Evolutionary conservation across 768 basidiomycete genomes (phyloP).

Genomic region (Phallus indusiatus): DNA sequence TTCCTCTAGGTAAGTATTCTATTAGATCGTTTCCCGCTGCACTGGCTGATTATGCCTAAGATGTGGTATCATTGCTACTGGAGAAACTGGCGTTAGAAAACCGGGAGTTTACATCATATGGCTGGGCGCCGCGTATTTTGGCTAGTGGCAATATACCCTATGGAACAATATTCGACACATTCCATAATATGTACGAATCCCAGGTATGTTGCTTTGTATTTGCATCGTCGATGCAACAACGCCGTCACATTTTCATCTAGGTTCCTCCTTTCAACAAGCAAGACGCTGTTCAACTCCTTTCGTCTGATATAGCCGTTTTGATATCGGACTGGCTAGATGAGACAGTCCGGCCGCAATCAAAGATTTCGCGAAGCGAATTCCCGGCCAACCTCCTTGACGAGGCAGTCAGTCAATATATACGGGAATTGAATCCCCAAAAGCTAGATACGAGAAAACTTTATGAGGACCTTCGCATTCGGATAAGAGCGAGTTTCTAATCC

Average conservation of each 20-base stretch:
- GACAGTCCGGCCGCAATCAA: conserved; percentile 64
- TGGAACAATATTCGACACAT: conserved; percentile 74
- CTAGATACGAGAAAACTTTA: conserved; percentile 55
- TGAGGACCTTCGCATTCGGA: conserved; percentile 60
- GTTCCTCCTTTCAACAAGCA: conserved; percentile 80
- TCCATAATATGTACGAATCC: conserved; percentile 82
- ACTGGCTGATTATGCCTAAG: conserved; percentile 28
- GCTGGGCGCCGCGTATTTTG: conserved; percentile 78
- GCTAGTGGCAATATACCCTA: conserved; percentile 76
- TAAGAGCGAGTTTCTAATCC: conserved; percentile 60
- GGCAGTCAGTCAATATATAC: conserved; percentile 64
- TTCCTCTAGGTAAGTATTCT: conserved; percentile 64
- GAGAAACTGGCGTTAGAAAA: conserved; percentile 63
- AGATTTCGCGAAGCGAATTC: conserved; percentile 51
- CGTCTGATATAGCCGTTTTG: conserved; percentile 74
- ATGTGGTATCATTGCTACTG: conserved; percentile 63
- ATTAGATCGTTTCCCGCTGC: neutral
- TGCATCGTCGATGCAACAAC: conserved; percentile 1
- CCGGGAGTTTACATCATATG: conserved; percentile 47
- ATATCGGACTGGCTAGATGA: conserved; percentile 74
- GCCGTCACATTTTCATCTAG: conserved; percentile 24
- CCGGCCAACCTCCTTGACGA: conserved; percentile 70
- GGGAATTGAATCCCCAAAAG: conserved; percentile 54
- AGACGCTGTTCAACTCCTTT: conserved; percentile 68
- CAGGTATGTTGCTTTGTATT: conserved; percentile 43